Evolutionary conservation across 495 filamentous ascomycete genomes (phyloP).

Genomic region (Talaromyces trachyspermus): DNA sequence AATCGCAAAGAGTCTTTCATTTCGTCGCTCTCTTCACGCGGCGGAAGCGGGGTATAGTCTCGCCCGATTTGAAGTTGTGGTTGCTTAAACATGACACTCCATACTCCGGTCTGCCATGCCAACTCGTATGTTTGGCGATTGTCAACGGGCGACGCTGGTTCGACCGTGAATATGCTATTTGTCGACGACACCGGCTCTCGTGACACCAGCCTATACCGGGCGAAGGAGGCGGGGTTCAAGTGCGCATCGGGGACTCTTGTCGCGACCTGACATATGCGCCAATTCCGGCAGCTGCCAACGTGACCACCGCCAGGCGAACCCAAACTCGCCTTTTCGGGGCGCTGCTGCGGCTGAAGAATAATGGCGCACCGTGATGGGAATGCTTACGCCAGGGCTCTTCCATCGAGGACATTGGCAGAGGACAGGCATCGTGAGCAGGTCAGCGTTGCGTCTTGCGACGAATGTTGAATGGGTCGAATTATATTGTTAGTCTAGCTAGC

Average conservation of each 20-base stretch:
- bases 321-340: constrained; percentile 25
- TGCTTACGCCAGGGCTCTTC: not conserved
- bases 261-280: constrained; percentile 32
- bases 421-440: not conserved
- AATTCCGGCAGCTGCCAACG: constrained; percentile 25
- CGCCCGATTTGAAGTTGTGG: constrained; percentile 84
- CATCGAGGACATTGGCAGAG: not conserved
- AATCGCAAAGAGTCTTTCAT: constrained; percentile 42
- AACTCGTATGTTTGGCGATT: constrained; percentile 37
- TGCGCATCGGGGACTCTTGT: constrained; percentile 20
- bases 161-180: constrained; percentile 66
- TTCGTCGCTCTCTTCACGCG: constrained; percentile 23
- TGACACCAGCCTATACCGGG: constrained; percentile 56
- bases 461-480: not conserved
- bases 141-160: constrained; percentile 33
- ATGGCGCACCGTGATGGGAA: not conserved
- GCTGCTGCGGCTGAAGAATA: constrained; percentile 19
- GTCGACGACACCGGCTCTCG: constrained; percentile 66
- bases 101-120: constrained; percentile 56
- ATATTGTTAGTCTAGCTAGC: no score
- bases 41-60: constrained; percentile 81
- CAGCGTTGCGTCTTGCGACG: not conserved
- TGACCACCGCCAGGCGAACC: constrained; percentile 29
- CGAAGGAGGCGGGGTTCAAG: constrained; percentile 52
- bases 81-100: constrained; percentile 89